Percentiles rank a stretch among this genome's conserved stretches.
Evolutionary conservation across 208 protist genomes (phyloP).

Genomic region (Trypanosoma caninum): DNA sequence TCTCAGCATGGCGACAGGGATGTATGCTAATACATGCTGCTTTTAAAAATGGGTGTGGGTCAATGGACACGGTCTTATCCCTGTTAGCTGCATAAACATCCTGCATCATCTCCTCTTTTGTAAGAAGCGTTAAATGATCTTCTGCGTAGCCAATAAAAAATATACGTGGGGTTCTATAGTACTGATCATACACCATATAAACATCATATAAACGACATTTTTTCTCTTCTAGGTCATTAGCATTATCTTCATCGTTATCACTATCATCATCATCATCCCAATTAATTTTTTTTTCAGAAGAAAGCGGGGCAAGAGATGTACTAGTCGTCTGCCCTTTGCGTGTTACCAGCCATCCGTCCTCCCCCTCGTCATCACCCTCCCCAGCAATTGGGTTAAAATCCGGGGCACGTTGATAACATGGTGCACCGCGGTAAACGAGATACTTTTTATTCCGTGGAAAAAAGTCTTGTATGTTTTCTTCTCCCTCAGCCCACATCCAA

Average conservation of each 20-base stretch:
- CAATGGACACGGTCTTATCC: slow-evolving; percentile 97
- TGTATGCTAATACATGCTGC: slow-evolving; percentile 94
- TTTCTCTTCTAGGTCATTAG: slow-evolving; percentile 9
- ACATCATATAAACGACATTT: slow-evolving; percentile 93
- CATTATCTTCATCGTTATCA: slow-evolving; percentile 26
- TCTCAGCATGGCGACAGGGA: slow-evolving; percentile 94
- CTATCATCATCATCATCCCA: slow-evolving; percentile 47
- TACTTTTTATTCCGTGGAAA: slow-evolving; percentile 96
- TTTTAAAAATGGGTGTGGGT: slow-evolving; percentile 82
- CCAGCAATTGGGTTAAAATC: slow-evolving; percentile 7
- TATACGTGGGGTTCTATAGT: slow-evolving; percentile 95
- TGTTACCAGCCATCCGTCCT: slow-evolving; percentile 57
- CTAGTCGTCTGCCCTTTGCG: slow-evolving; percentile 13
- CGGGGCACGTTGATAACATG: slow-evolving; percentile 45
- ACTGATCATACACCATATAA: slow-evolving; percentile 97
- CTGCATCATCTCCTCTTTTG: slow-evolving; percentile 92
- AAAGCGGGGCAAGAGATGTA: slow-evolving; percentile 10
- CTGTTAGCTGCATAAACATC: slow-evolving; percentile 97
- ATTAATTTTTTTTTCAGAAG: slow-evolving; percentile 42
- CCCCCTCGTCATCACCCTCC: slow-evolving; percentile 18
- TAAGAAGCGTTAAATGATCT: slow-evolving; percentile 70
- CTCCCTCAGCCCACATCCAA: slow-evolving; percentile 92
- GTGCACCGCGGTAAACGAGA: slow-evolving; percentile 81
- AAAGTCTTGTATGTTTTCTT: slow-evolving; percentile 71
- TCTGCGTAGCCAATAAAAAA: slow-evolving; percentile 94